A percentile compares a stretch with the other conserved stretches of the same genome.
Conservation (phyloP, 1,284 basidiomycete genomes). For the Boletellus deceptivus region DNA sequence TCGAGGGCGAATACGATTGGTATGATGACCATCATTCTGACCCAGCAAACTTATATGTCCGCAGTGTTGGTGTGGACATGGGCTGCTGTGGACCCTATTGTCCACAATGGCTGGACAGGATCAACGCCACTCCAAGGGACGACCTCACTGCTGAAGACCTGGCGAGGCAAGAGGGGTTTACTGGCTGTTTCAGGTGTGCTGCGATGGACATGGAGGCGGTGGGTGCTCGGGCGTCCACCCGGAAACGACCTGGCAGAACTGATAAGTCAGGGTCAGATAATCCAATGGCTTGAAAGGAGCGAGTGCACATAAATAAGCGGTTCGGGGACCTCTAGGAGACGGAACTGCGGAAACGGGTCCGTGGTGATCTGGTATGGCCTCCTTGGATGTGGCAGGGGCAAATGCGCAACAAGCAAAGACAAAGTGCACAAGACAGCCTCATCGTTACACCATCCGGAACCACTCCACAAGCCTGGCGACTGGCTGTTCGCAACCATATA, state of each 20-base stretch:
- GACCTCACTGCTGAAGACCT: background rate
- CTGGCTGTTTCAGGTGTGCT: conserved; percentile 6
- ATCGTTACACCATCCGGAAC: too few relatives aligned
- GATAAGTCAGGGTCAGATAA: too few relatives aligned
- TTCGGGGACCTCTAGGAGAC: background rate
- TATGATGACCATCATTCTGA: background rate
- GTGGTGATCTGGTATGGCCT: conserved; percentile 8
- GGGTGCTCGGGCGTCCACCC: too few relatives aligned
- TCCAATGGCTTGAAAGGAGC: conserved; percentile 1
- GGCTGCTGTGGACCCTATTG: conserved; percentile 15
- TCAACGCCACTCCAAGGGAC: background rate
- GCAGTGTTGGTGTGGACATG: conserved; percentile 6
- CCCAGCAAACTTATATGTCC: conserved; percentile 16
- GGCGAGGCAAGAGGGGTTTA: background rate
- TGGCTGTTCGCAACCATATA: conserved; percentile 47
- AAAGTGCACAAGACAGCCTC: too few relatives aligned
- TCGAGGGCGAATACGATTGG: background rate
- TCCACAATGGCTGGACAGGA: conserved; percentile 8
- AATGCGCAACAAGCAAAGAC: conserved; percentile 13
- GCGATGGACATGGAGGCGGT: background rate
- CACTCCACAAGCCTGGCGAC: too few relatives aligned
- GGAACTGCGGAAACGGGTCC: background rate
- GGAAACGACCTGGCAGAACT: too few relatives aligned
- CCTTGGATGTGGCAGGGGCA: conserved; percentile 7
- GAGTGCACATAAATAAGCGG: conserved; percentile 10